Evolutionary conservation across 352 stramenopile genomes (phyloP).

Genomic region (Aphanomyces astaci): DNA sequence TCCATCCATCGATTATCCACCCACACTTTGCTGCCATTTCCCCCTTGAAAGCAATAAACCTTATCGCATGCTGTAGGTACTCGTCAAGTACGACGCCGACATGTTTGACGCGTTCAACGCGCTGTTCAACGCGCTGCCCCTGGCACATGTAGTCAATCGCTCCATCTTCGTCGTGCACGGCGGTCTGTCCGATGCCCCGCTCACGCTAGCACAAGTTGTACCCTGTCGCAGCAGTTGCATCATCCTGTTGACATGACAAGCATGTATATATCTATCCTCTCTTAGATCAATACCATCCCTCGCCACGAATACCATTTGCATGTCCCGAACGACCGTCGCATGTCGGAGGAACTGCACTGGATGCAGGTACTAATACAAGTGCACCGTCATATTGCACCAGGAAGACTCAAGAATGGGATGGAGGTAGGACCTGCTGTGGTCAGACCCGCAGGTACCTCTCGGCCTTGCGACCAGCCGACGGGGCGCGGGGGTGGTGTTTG

Average conservation of each 20-base stretch:
- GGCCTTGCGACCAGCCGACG: not conserved
- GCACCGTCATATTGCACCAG: not conserved
- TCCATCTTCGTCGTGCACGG: constrained; percentile 62
- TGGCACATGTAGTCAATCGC: constrained; percentile 43
- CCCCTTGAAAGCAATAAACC: too few relatives aligned
- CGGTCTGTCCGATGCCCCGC: constrained; percentile 34
- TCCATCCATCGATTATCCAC: not conserved
- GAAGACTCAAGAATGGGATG: not conserved
- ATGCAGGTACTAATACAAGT: constrained; percentile 5
- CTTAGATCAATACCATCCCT: constrained; percentile 16
- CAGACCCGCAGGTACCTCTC: not conserved
- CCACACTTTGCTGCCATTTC: too few relatives aligned
- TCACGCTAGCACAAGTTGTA: constrained; percentile 33
- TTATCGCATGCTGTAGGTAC: not conserved
- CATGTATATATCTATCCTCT: too few relatives aligned
- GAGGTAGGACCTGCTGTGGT: constrained; percentile 19
- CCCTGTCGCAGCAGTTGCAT: too few relatives aligned
- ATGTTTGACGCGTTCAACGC: constrained; percentile 26
- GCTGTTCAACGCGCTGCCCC: constrained; percentile 44
- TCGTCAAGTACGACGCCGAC: constrained; percentile 9
- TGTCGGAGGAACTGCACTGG: not conserved
- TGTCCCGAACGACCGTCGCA: not conserved
- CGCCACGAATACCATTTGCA: constrained; percentile 9
- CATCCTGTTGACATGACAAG: too few relatives aligned
- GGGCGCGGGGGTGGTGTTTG: constrained; percentile 14